A percentile compares a stretch with the other conserved stretches of the same genome.
Conservation (phyloP, 1,139 yeast genomes). For the Hansenula anomala region DNA sequence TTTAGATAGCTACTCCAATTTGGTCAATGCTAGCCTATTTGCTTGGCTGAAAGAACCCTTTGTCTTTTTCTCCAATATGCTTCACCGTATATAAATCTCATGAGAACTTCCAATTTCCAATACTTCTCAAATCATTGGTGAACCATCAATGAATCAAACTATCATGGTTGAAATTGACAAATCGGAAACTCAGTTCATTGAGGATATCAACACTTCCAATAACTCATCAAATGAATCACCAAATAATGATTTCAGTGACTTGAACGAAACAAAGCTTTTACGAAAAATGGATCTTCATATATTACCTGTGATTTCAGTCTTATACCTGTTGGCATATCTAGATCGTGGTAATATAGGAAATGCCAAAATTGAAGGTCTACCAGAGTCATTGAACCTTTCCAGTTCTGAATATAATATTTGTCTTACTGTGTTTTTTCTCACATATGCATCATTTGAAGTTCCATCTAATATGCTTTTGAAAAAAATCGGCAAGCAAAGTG, state of each 20-base stretch:
- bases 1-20: too few species aligned
- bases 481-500: conserved; percentile 35
- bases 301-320: conserved; percentile 43
- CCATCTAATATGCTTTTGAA: conserved; percentile 42
- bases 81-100: too few species aligned
- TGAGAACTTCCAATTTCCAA: too few species aligned
- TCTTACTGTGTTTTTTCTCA: conserved; percentile 52
- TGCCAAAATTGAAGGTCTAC: conserved; percentile 56
- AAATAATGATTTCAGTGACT: neutral
- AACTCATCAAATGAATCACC: neutral
- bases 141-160: too few species aligned
- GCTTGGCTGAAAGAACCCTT: too few species aligned
- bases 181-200: too few species aligned
- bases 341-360: conserved; percentile 61
- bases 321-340: conserved; percentile 49
- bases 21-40: too few species aligned
- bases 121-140: too few species aligned
- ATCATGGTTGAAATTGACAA: too few species aligned
- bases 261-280: conserved; percentile 25
- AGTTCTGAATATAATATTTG: conserved; percentile 48
- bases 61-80: too few species aligned
- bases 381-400: conserved; percentile 41
- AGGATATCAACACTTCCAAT: too few species aligned
- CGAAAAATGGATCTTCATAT: conserved; percentile 41
- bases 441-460: conserved; percentile 50